phyloP scores from a whole-genome alignment of 2,329 filamentous ascomycete species.

The Aspergillus eucalypticola region DNA sequence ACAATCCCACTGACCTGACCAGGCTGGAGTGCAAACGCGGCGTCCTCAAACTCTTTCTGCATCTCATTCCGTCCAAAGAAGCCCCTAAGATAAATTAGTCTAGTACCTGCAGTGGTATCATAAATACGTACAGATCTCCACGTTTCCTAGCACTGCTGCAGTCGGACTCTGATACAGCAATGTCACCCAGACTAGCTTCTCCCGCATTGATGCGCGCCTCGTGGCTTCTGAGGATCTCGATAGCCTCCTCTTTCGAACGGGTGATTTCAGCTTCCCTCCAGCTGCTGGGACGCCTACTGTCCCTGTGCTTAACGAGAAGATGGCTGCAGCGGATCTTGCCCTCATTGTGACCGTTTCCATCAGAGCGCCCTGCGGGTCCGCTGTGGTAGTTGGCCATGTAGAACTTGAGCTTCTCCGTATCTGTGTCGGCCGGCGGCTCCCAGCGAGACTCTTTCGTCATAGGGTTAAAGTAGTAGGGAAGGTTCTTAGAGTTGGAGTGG shows the following conservation, averaged over 20 bases:
- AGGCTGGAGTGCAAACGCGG: constrained; percentile 83
- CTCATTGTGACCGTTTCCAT: constrained; percentile 50
- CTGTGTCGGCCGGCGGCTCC: constrained; percentile 86
- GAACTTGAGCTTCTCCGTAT: constrained; percentile 86
- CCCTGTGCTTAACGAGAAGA: constrained; percentile 88
- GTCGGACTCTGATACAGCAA: constrained; percentile 87
- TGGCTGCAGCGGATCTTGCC: constrained; percentile 94
- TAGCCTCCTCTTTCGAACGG: constrained; percentile 82
- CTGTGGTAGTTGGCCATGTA: constrained; percentile 93
- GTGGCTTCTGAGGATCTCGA: constrained; percentile 71
- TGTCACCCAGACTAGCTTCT: constrained; percentile 69
- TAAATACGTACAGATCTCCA: constrained; percentile 70
- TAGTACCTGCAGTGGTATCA: not conserved
- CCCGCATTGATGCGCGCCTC: constrained; percentile 75
- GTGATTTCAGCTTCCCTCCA: constrained; percentile 92
- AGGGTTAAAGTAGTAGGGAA: constrained; percentile 97
- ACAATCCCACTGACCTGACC: constrained; percentile 85
- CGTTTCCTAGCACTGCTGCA: constrained; percentile 93
- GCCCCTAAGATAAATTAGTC: constrained; percentile 54
- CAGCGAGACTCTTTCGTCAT: constrained; percentile 85
- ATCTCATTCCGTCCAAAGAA: constrained; percentile 95
- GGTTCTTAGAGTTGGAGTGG: constrained; percentile 96
- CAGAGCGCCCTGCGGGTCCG: constrained; percentile 40
- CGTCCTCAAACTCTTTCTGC: constrained; percentile 98
- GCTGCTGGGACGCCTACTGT: constrained; percentile 84